Conservation (phyloP, 805 yeast genomes). For the Nematodospora valgi region DNA sequence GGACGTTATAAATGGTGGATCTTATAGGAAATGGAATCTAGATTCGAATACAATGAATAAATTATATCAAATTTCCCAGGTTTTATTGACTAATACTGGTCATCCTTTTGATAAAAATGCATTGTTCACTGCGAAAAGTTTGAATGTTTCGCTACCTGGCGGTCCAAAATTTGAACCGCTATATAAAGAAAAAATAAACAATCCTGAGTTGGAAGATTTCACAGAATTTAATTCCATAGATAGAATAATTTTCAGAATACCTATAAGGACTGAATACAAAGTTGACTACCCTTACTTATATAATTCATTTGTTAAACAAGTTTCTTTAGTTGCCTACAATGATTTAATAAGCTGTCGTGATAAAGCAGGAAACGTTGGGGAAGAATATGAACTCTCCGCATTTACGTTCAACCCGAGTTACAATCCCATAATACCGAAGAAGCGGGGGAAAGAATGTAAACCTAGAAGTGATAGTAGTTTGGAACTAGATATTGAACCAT, state of each 20-base stretch:
- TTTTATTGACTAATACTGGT: slow-evolving; percentile 60
- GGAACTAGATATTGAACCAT: slow-evolving; percentile 51
- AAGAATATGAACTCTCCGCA: slow-evolving; percentile 39
- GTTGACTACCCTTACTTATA: slow-evolving; percentile 85
- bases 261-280: slow-evolving; percentile 75
- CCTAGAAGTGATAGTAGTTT: slow-evolving; percentile 35
- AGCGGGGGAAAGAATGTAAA: slow-evolving; percentile 7
- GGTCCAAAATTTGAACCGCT: slow-evolving; percentile 96
- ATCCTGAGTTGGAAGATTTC: slow-evolving; percentile 66
- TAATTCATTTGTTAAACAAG: slow-evolving; percentile 70
- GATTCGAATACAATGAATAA: slow-evolving; percentile 59
- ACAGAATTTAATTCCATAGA: slow-evolving; percentile 90
- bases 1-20: slow-evolving; percentile 64
- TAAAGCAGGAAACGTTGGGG: slow-evolving; percentile 6
- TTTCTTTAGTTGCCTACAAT: slow-evolving; percentile 59
- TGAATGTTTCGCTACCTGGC: slow-evolving; percentile 84
- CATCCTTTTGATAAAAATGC: slow-evolving; percentile 77
- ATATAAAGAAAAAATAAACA: slow-evolving; percentile 55
- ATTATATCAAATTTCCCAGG: slow-evolving; percentile 65
- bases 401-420: slow-evolving; percentile 53
- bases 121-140: slow-evolving; percentile 86
- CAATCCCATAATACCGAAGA: slow-evolving; percentile 48
- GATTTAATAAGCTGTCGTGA: slow-evolving; percentile 51
- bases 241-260: slow-evolving; percentile 75
- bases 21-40: slow-evolving; percentile 72